Base-by-base conservation (phyloP, 495 filamentous ascomycete species). In the Acidiella bohemica region DNA sequence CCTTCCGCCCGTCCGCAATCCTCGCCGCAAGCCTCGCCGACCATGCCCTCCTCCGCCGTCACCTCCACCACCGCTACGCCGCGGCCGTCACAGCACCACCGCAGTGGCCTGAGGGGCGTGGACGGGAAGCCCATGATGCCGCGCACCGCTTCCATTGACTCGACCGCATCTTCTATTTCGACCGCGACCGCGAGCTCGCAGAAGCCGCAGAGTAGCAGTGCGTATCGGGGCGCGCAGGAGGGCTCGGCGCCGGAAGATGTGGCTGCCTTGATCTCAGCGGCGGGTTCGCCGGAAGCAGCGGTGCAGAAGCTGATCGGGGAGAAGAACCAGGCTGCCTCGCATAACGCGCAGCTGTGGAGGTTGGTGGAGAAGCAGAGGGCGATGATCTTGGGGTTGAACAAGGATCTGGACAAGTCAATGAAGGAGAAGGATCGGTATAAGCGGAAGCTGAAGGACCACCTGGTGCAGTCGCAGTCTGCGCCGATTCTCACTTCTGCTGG, bases 381-480 rank as follows among this genome's bases (percentile, higher is more conserved):
- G 0, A 81, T 97, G 70, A 86, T 97, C 24, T 53, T 94, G 19
- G 92, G 90, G 0, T 66, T 97, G 26, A 95, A 96, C 52, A 92
- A 90, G 59, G 90, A 97, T 54, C 67, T 97, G 18, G 87, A 95
- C 58, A 75, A 81, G 34, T 78, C 88, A 3, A 57, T 93, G 52
- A 93, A 93, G 56, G 90, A 95, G 48, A 96, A 95, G 59, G 90
- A 96, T 32, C 76, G 80, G 43, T 97, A 95, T 58, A 74, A 80
- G 44, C 87, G 84, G 62, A 92, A 86, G 59, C 50, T 92, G 11
- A 94, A 92, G 57, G 84, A 94, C 33, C 62, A 76, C 39, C 56
- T 79, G 45, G 66, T 35, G n/a, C 37, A 42, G 24, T 51, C 48
- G 7, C 36, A 46, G 34, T 51, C 48, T 5, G 48, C 43, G 14